phyloP scores from a whole-genome alignment of 2,329 filamentous ascomycete genomes.

The Cladorrhinum sp. region DNA sequence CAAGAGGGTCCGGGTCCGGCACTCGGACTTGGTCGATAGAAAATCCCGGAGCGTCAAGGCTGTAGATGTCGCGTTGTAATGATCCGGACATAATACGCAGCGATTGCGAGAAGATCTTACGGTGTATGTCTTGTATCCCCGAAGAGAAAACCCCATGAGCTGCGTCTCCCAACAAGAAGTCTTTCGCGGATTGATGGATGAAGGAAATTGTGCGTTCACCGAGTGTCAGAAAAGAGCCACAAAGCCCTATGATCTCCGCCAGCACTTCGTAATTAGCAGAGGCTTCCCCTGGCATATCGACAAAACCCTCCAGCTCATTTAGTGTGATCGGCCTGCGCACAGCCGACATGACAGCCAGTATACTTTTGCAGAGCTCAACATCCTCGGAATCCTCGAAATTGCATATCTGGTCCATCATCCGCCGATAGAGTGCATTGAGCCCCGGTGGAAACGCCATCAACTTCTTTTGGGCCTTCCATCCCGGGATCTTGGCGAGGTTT shows the following conservation, averaged over 20 bases:
- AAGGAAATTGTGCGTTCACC: constrained; percentile 17
- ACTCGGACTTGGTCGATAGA: constrained; percentile 8
- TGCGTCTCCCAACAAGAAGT: constrained; percentile 15
- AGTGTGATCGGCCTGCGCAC: constrained; percentile 16
- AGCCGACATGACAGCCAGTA: constrained; percentile 14
- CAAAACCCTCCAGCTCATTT: constrained; percentile 11
- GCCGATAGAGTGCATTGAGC: constrained; percentile 7
- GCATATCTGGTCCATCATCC: constrained; percentile 15
- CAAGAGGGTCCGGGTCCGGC: constrained; percentile 20
- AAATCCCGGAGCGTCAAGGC: constrained; percentile 11
- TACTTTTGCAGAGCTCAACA: constrained; percentile 12
- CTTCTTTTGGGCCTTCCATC: constrained; percentile 11
- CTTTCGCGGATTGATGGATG: constrained; percentile 18
- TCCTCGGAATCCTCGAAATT: background rate
- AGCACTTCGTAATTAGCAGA: background rate
- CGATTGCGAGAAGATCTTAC: constrained; percentile 16
- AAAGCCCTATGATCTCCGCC: constrained; percentile 1
- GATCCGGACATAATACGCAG: constrained; percentile 15
- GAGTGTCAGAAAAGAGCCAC: constrained; percentile 19
- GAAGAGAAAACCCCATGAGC: constrained; percentile 13
- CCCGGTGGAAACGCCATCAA: constrained; percentile 17
- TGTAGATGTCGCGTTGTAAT: constrained; percentile 27
- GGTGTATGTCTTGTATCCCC: constrained; percentile 11
- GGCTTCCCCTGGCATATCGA: constrained; percentile 6
- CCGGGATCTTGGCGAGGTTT: constrained; percentile 27